Evolutionary conservation across 495 filamentous ascomycete genomes (phyloP), one percentile per base, ranked within the genome.

Genomic region (Elasticomyces elasticus): DNA sequence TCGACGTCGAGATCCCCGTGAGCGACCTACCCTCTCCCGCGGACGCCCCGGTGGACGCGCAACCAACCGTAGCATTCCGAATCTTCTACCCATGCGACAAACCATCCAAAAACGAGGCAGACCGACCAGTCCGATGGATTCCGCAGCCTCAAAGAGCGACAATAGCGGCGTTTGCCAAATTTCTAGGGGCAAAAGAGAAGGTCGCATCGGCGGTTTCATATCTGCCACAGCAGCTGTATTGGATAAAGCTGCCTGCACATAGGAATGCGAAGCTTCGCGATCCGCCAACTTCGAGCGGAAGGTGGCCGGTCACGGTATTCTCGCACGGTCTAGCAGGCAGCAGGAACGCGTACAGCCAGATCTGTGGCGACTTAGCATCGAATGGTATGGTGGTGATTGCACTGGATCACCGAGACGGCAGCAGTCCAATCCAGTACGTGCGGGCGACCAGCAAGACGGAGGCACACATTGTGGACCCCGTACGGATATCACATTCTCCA

Each of bases 221-320:
- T 43, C 62, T 87, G 12, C 82, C 84, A 2, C 74, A 81, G 22
- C 72, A 85, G 20, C 71, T 89, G 5, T 76, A 82, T 66, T 85
- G 81, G 64, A 81, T 82, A 45, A 74, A 79, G 0, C 81, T 83
- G 23, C 80, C 79, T 13, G 77, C 70, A 13, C 63, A 68, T 43
- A 67, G 68, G 41, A 71, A 79, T 61, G 76, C 77, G 3, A 61
- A 64, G 17, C 25, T 78, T 11, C 74, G 64, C 64, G 72, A 54
- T 68, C 71, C 58, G 49, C 71, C 61, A 66, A 77, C 65, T 69
- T 72, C 59, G 68, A 73, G 52, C 52, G 59, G 65, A 20, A 69
- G 78, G 71, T 87, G 86, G 80, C 86, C 86, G 1, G 84, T 86
- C 0, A 78, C 85, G 70, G 72, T 91, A 28, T 89, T 91, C 68